These are phyloP conservation scores for Boletales sp. DNA, from an alignment of 768 basidiomycete species.

Conservation along the genomic window DNA sequence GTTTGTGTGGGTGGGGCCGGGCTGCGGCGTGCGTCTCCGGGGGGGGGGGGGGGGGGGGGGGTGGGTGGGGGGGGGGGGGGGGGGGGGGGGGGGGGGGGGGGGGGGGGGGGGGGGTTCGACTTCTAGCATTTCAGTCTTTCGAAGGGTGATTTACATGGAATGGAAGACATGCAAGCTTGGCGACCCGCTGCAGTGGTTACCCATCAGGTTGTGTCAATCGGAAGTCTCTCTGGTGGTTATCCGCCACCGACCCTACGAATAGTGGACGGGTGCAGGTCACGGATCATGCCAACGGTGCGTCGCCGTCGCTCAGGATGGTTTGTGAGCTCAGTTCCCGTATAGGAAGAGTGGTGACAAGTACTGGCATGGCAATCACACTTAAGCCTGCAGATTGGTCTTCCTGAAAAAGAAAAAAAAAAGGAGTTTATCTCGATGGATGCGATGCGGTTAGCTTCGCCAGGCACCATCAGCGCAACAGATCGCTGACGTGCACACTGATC, in stretches of 20 bases:
- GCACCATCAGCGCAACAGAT: slow-evolving; percentile 20
- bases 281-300: slow-evolving; percentile 3
- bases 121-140: slow-evolving; percentile 11
- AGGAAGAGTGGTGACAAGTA: neutral
- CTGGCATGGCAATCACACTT: slow-evolving; percentile 13
- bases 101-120: neutral
- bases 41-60: too few relatives aligned
- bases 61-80: too few relatives aligned
- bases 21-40: too few relatives aligned
- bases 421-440: slow-evolving; percentile 14
- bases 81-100: too few relatives aligned
- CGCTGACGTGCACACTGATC: slow-evolving; percentile 3
- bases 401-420: neutral
- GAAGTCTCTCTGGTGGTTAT: slow-evolving; percentile 2
- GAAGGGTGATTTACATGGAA: slow-evolving; percentile 21
- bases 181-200: neutral
- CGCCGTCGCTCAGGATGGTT: too few relatives aligned
- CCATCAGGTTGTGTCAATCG: too few relatives aligned
- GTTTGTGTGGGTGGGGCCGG: too few relatives aligned
- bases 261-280: neutral
- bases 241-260: slow-evolving; percentile 19
- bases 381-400: slow-evolving; percentile 1
- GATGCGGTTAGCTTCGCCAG: slow-evolving; percentile 12
- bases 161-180: slow-evolving; percentile 11
- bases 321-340: neutral